These are phyloP conservation scores for Jaapia argillacea DNA, from an alignment of 768 basidiomycete genomes.

Conservation along the genomic window DNA sequence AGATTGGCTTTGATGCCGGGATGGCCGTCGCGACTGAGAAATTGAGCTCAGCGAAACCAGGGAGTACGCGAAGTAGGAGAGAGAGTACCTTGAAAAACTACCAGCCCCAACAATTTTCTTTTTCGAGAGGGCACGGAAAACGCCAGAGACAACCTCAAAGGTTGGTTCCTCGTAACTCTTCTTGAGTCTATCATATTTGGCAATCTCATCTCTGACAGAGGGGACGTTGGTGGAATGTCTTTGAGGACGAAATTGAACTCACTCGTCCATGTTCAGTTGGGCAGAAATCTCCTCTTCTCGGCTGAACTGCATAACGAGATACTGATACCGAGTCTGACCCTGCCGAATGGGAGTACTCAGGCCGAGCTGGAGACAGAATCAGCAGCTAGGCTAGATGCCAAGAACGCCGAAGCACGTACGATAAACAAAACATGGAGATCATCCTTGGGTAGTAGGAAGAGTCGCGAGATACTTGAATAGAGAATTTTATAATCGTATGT, in stretches of 20 bases:
- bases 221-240: not conserved
- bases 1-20: constrained; percentile 97
- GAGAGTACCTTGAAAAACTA: constrained; percentile 67
- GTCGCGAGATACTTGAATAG: constrained; percentile 74
- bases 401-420: constrained; percentile 35
- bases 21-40: constrained; percentile 69
- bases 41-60: not conserved
- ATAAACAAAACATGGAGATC: constrained; percentile 95
- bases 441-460: constrained; percentile 95
- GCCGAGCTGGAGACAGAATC: constrained; percentile 50
- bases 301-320: constrained; percentile 97
- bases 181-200: constrained; percentile 75
- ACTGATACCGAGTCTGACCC: constrained; percentile 96
- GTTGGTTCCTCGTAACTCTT: constrained; percentile 93
- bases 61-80: not conserved
- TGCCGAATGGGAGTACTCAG: constrained; percentile 91
- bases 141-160: constrained; percentile 87
- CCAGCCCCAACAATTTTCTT: constrained; percentile 90
- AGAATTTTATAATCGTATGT: constrained; percentile 98
- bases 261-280: constrained; percentile 90
- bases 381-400: no score
- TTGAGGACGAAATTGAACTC: constrained; percentile 19
- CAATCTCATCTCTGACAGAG: constrained; percentile 55
- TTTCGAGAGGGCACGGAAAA: constrained; percentile 84
- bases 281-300: constrained; percentile 95